Conservation (phyloP, 1,284 basidiomycete genomes). For the Inonotus obliquus region DNA sequence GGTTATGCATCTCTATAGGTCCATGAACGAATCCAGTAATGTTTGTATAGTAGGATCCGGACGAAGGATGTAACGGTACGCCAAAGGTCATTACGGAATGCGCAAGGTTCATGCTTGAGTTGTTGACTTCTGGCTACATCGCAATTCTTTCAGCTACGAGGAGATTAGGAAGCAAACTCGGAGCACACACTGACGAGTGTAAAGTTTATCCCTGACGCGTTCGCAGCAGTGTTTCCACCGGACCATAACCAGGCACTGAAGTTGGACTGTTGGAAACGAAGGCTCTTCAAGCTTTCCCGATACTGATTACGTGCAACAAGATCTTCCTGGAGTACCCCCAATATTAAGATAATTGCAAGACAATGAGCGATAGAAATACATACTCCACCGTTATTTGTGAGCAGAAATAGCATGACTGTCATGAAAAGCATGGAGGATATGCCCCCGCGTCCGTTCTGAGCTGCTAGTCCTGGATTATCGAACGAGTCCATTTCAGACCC, state of each 20-base stretch:
- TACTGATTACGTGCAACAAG: constrained; percentile 56
- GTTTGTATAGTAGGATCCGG: constrained; percentile 65
- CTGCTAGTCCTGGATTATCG: constrained; percentile 3
- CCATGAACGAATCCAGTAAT: constrained; percentile 74
- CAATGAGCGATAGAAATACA: background rate
- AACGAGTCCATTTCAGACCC: background rate
- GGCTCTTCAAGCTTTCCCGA: constrained; percentile 51
- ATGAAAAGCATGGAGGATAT: constrained; percentile 72
- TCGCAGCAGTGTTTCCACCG: constrained; percentile 42
- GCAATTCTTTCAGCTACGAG: constrained; percentile 4
- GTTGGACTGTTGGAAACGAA: constrained; percentile 59
- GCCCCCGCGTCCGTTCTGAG: constrained; percentile 38
- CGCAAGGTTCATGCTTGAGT: constrained; percentile 44
- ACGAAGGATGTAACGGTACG: constrained; percentile 38
- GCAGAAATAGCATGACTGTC: constrained; percentile 67
- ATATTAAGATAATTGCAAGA: background rate
- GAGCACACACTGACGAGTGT: constrained; percentile 48
- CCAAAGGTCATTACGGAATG: constrained; percentile 46
- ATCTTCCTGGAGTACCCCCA: constrained; percentile 41
- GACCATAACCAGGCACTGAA: constrained; percentile 68
- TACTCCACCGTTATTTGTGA: constrained; percentile 56
- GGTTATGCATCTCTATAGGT: constrained; percentile 54
- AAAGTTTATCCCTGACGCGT: constrained; percentile 41
- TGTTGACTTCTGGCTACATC: constrained; percentile 46
- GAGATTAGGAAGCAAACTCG: background rate